phyloP scores from a whole-genome alignment of 2,329 filamentous ascomycete species.

The Coniochaeta hoffmannii region DNA sequence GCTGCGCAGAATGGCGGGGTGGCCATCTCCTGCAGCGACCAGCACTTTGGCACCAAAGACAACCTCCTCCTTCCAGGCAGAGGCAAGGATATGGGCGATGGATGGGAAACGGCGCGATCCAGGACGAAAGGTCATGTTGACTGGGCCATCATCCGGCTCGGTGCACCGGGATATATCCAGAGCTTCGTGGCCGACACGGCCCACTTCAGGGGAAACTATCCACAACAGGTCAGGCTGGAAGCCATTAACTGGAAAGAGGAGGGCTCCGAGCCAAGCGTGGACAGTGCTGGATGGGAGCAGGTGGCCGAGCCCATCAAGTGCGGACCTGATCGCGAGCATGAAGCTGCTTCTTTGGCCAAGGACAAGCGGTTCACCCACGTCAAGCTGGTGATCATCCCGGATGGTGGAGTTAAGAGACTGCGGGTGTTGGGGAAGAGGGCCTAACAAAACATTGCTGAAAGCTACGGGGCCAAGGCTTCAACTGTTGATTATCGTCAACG shows the following conservation, averaged over 20 bases:
- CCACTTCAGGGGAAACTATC: conserved; percentile 78
- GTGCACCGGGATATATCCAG: conserved; percentile 56
- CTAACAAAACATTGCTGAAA: too few relatives aligned
- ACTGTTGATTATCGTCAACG: too few relatives aligned
- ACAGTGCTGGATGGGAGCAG: conserved; percentile 57
- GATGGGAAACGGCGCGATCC: conserved; percentile 77
- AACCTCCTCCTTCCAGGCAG: conserved; percentile 73
- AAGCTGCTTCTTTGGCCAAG: conserved; percentile 48
- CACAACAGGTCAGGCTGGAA: conserved; percentile 66
- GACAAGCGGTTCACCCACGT: conserved; percentile 67
- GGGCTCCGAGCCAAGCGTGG: conserved; percentile 43
- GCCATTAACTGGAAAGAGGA: conserved; percentile 46
- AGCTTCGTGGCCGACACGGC: conserved; percentile 71
- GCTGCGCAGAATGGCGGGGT: conserved; percentile 74
- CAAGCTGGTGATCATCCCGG: conserved; percentile 87
- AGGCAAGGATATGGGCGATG: conserved; percentile 80
- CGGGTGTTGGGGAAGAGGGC: conserved; percentile 63
- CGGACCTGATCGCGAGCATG: conserved; percentile 66
- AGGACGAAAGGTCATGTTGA: conserved; percentile 66
- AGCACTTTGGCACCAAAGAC: conserved; percentile 77
- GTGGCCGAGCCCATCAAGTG: conserved; percentile 61
- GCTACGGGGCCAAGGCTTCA: too few relatives aligned
- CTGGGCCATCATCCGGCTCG: conserved; percentile 73
- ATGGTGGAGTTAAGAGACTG: conserved; percentile 86
- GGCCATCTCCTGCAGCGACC: conserved; percentile 68